Evolutionary conservation across 495 filamentous ascomycete species (phyloP).

Genomic region (Staphylotrichum tortipilum): DNA sequence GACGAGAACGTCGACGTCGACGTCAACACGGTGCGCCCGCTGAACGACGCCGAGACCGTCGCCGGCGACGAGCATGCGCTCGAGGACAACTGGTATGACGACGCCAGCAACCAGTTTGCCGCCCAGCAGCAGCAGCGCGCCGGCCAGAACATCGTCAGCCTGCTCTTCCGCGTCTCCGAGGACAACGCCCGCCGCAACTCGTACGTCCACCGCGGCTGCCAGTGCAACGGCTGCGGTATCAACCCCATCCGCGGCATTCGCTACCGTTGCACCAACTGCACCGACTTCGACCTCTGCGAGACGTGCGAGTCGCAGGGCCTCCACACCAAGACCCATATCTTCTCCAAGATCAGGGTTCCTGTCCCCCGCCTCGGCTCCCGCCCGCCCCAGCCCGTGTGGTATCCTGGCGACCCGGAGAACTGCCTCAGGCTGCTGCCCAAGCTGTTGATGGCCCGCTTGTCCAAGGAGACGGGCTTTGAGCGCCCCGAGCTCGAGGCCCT

Average conservation of each 20-base stretch:
- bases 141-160: slow-evolving; percentile 62
- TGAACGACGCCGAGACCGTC: slow-evolving; percentile 47
- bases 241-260: slow-evolving; percentile 85
- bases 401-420: slow-evolving; percentile 74
- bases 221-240: slow-evolving; percentile 77
- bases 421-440: slow-evolving; percentile 52
- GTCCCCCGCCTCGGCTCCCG: slow-evolving; percentile 39
- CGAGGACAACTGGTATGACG: slow-evolving; percentile 49
- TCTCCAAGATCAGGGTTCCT: slow-evolving; percentile 68
- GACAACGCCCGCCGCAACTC: slow-evolving; percentile 75
- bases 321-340: slow-evolving; percentile 87
- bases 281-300: slow-evolving; percentile 86
- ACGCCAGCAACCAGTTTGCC: slow-evolving; percentile 23
- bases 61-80: slow-evolving; percentile 51
- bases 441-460: slow-evolving; percentile 54
- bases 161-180: slow-evolving; percentile 72
- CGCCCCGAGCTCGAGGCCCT: slow-evolving; percentile 78
- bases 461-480: slow-evolving; percentile 67
- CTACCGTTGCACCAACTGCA: slow-evolving; percentile 86
- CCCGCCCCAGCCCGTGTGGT: slow-evolving; percentile 73
- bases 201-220: slow-evolving; percentile 89
- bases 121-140: slow-evolving; percentile 47
- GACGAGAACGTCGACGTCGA: slow-evolving; percentile 37
- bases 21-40: slow-evolving; percentile 23
- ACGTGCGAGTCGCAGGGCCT: slow-evolving; percentile 76